Evolutionary conservation across 2,329 filamentous ascomycete species (phyloP), one percentile per base, ranked within the genome.

Genomic region (Fusarium euwallaceae): DNA sequence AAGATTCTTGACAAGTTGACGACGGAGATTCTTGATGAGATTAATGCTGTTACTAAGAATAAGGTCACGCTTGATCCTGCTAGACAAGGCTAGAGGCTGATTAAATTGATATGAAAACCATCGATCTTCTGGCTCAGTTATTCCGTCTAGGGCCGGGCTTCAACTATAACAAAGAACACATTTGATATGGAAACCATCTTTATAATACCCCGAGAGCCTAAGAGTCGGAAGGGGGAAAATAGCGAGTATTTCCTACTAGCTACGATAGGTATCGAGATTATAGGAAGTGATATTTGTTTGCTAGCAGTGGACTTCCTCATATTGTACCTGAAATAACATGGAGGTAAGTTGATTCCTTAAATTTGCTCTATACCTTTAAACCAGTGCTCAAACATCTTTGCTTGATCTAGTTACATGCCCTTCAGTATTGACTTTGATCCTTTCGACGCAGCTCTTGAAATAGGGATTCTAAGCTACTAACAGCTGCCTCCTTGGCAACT

Each of bases 11-110:
- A 86, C 39, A 86, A 87, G 79, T 74, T 90, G 67, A 89, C 87
- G 2, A 84, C 86, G 0, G 85, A 87, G 74, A 78, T 89, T 27
- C 81, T 89, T 81, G 84, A 79, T 10, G 85, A 88, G 80, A 89
- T 89, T 74, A 87, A 89, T 76, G 82, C 79, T 59, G 82, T 88
- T 17, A 80, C 80, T 4, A 76, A 79, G 65, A 81, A 80, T 67
- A 79, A 79, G 69, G 77, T 79, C 20, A 62, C 64, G 17, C 60
- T 79, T 45, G 77, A 79, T 53, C 77, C 77, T 67, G 77, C 77
- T 32, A 69, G 77, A 22, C 77, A 79, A 48, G 63, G 71, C 17
- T 79, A 75, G 66, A 36, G 11, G 16, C 34, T n/a, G 8, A 9
- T 22, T 37, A 20, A 56, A 22, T 32, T 3, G 2, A 58, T 58